Evolutionary conservation across 2,329 filamentous ascomycete species (phyloP).

Genomic region (Beauveria sp.): DNA sequence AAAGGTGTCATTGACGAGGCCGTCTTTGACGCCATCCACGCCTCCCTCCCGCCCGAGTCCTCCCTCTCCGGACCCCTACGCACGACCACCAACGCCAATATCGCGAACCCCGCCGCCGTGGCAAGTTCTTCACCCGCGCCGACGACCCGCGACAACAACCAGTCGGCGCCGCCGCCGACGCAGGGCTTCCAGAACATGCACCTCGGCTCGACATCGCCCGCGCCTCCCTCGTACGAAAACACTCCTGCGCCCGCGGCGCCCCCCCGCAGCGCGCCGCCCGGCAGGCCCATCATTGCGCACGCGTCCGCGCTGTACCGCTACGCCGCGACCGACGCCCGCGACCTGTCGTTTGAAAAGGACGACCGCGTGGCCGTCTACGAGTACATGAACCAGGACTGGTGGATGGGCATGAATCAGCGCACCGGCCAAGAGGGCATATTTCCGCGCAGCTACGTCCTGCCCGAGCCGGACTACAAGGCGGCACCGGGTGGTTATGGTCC

Average conservation of each 20-base stretch:
- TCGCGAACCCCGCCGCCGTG: slow-evolving; percentile 19
- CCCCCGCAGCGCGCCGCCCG: slow-evolving; percentile 24
- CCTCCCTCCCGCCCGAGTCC: slow-evolving; percentile 65
- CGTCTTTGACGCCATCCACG: slow-evolving; percentile 67
- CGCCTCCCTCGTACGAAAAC: slow-evolving; percentile 45
- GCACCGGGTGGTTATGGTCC: slow-evolving; percentile 27
- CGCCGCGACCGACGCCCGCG: slow-evolving; percentile 68
- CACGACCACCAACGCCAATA: slow-evolving; percentile 25
- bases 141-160: slow-evolving; percentile 23
- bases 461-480: slow-evolving; percentile 54
- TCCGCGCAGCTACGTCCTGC: slow-evolving; percentile 79
- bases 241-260: slow-evolving; percentile 36
- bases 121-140: slow-evolving; percentile 22
- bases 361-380: slow-evolving; percentile 76
- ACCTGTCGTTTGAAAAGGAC: slow-evolving; percentile 72
- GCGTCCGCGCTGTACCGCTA: slow-evolving; percentile 82
- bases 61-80: slow-evolving; percentile 44
- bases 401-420: slow-evolving; percentile 79
- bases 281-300: slow-evolving; percentile 57
- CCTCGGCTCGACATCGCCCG: slow-evolving; percentile 26
- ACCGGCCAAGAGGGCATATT: slow-evolving; percentile 88
- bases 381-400: slow-evolving; percentile 97
- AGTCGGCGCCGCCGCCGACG: slow-evolving; percentile 20
- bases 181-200: slow-evolving; percentile 37
- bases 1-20: slow-evolving; percentile 68